phyloP scores from a whole-genome alignment of 768 basidiomycete genomes.

The Mycena filopes region DNA sequence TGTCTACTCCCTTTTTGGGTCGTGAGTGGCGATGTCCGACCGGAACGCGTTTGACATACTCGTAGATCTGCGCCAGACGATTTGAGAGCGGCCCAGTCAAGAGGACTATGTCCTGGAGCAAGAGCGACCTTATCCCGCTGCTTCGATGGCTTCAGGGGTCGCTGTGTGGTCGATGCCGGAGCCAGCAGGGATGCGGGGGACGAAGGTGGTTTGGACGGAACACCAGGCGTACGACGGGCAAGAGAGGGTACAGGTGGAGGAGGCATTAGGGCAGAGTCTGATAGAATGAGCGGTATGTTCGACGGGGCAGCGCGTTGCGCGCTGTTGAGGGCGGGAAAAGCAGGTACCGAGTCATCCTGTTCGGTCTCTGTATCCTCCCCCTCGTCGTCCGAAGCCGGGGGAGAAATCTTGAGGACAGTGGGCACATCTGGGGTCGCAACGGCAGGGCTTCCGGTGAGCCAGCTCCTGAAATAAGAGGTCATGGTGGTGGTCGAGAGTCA shows the following conservation, averaged over 20 bases:
- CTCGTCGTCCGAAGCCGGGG: conserved; percentile 52
- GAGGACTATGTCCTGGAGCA: conserved; percentile 88
- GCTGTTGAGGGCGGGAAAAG: conserved; percentile 78
- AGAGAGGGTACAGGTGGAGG: conserved; percentile 59
- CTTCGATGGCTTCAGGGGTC: conserved; percentile 63
- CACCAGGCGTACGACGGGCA: conserved; percentile 52
- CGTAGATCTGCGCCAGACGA: conserved; percentile 82
- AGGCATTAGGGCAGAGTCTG: conserved; percentile 64
- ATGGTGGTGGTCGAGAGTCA: not conserved
- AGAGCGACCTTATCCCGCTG: conserved; percentile 85
- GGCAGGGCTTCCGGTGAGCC: conserved; percentile 58
- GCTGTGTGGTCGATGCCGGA: conserved; percentile 72
- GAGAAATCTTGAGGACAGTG: conserved; percentile 49
- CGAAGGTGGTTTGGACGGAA: conserved; percentile 41
- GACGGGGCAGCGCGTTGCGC: conserved; percentile 67
- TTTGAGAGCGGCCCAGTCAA: conserved; percentile 95
- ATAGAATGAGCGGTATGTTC: conserved; percentile 48
- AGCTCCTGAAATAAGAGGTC: conserved; percentile 70
- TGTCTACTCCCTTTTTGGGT: conserved; percentile 71
- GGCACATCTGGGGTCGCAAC: conserved; percentile 42
- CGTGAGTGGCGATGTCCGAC: conserved; percentile 26
- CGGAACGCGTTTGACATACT: conserved; percentile 55
- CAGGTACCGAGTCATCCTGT: conserved; percentile 69
- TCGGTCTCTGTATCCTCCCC: conserved; percentile 48
- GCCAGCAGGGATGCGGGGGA: conserved; percentile 54